These are phyloP conservation scores for Hypoxylon sp. DNA, from an alignment of 2,329 filamentous ascomycete species.

Conservation along the genomic window DNA sequence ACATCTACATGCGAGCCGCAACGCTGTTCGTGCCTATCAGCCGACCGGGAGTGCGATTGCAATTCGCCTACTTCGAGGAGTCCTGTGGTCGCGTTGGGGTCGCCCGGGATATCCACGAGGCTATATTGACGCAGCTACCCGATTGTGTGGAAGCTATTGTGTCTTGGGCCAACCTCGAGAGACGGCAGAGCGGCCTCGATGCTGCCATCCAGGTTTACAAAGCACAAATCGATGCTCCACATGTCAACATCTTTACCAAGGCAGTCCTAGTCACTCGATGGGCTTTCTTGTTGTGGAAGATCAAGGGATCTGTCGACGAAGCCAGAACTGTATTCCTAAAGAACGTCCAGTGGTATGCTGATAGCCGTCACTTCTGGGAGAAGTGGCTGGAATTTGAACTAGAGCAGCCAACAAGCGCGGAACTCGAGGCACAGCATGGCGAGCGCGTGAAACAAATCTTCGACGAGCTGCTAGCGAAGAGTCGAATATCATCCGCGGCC, in stretches of 20 bases:
- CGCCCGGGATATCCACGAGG: slow-evolving; percentile 83
- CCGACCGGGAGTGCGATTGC: slow-evolving; percentile 81
- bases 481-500: slow-evolving; percentile 69
- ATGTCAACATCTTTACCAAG: slow-evolving; percentile 80
- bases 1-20: slow-evolving; percentile 88
- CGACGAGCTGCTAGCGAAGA: slow-evolving; percentile 76
- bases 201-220: slow-evolving; percentile 86
- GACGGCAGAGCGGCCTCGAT: slow-evolving; percentile 83
- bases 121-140: slow-evolving; percentile 78
- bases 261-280: slow-evolving; percentile 88
- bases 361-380: slow-evolving; percentile 89
- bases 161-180: slow-evolving; percentile 85
- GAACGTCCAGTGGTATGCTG: slow-evolving; percentile 83
- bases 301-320: slow-evolving; percentile 80
- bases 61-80: slow-evolving; percentile 96
- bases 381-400: slow-evolving; percentile 90
- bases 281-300: slow-evolving; percentile 87
- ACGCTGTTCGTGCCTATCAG: slow-evolving; percentile 88
- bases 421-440: slow-evolving; percentile 71
- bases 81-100: slow-evolving; percentile 78
- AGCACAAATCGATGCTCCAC: slow-evolving; percentile 76
- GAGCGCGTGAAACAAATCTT: slow-evolving; percentile 83
- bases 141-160: slow-evolving; percentile 88
- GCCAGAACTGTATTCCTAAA: slow-evolving; percentile 84
- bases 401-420: slow-evolving; percentile 75